Evolutionary conservation across 2,329 filamentous ascomycete genomes (phyloP).

Genomic region (Epichloe aotearoae): DNA sequence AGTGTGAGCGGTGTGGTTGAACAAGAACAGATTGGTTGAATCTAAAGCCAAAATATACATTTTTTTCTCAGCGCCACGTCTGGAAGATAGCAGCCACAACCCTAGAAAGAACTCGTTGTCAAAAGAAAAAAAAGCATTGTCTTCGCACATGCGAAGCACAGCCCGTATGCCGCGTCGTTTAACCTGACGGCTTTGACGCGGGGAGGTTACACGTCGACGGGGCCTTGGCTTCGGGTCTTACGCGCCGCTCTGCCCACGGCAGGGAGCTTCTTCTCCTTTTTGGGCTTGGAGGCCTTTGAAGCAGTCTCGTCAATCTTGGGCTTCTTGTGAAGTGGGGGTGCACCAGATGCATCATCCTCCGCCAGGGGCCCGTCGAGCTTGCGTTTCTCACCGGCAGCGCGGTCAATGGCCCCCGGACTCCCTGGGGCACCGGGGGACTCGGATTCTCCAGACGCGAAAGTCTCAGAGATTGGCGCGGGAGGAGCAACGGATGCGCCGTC

Average conservation of each 20-base stretch:
- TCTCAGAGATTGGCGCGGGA: not conserved
- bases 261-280: conserved; percentile 24
- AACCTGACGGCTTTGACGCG: not conserved
- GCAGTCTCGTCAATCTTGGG: conserved; percentile 21
- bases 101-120: too few relatives aligned
- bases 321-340: conserved; percentile 24
- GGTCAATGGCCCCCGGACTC: conserved; percentile 8
- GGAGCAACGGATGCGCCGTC: conserved; percentile 1
- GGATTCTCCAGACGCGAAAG: not conserved
- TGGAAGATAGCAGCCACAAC: too few relatives aligned
- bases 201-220: conserved; percentile 15
- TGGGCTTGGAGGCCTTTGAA: conserved; percentile 17
- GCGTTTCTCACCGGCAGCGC: conserved; percentile 21
- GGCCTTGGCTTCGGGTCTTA: conserved; percentile 31
- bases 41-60: too few relatives aligned
- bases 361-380: conserved; percentile 20
- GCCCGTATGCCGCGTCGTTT: not conserved
- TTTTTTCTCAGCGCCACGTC: too few relatives aligned
- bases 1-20: too few relatives aligned
- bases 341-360: conserved; percentile 12
- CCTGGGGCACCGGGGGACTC: not conserved
- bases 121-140: not conserved
- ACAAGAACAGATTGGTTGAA: too few relatives aligned
- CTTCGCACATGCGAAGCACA: not conserved
- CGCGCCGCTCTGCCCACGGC: conserved; percentile 23